Evolutionary conservation across 352 stramenopile genomes (phyloP).

Genomic region (Saprolegnia diclina): DNA sequence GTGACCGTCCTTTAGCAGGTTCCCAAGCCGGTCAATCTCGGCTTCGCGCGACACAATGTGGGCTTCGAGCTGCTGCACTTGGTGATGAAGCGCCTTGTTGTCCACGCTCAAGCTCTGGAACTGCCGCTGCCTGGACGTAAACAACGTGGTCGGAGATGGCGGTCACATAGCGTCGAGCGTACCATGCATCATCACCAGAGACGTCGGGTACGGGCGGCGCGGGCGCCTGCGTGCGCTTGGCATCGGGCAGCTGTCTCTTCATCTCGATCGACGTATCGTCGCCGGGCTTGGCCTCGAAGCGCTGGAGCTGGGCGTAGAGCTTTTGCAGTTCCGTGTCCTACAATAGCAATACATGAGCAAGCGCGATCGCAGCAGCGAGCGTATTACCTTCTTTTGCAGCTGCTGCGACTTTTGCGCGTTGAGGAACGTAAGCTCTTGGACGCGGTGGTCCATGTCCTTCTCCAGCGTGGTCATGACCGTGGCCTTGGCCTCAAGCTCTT

Average conservation of each 20-base stretch:
- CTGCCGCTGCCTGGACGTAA: slow-evolving; percentile 44
- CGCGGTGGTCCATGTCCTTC: slow-evolving; percentile 60
- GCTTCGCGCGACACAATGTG: slow-evolving; percentile 58
- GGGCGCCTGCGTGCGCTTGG: slow-evolving; percentile 1
- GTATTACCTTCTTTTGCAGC: slow-evolving; percentile 45
- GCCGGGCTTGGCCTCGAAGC: slow-evolving; percentile 36
- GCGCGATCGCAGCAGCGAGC: background rate
- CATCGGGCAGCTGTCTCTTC: slow-evolving; percentile 27
- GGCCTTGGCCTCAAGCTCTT: slow-evolving; percentile 20
- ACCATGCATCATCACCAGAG: slow-evolving; percentile 22
- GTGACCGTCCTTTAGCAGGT: background rate
- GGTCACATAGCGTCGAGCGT: slow-evolving; percentile 11
- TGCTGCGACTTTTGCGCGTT: slow-evolving; percentile 51
- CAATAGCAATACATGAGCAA: background rate
- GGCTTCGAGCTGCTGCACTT: slow-evolving; percentile 40
- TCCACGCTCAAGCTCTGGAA: slow-evolving; percentile 42
- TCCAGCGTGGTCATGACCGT: slow-evolving; percentile 36
- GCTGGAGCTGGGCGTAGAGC: slow-evolving; percentile 60
- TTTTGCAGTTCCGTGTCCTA: slow-evolving; percentile 59
- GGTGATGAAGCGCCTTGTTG: slow-evolving; percentile 38
- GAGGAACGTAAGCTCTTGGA: slow-evolving; percentile 66
- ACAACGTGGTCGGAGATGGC: slow-evolving; percentile 29
- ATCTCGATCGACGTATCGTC: slow-evolving; percentile 36
- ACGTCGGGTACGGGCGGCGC: background rate
- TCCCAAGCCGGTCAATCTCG: slow-evolving; percentile 57